phyloP scores from a whole-genome alignment of 192 early-diverging fungal species.

The Lunasporangiospora selenospora region DNA sequence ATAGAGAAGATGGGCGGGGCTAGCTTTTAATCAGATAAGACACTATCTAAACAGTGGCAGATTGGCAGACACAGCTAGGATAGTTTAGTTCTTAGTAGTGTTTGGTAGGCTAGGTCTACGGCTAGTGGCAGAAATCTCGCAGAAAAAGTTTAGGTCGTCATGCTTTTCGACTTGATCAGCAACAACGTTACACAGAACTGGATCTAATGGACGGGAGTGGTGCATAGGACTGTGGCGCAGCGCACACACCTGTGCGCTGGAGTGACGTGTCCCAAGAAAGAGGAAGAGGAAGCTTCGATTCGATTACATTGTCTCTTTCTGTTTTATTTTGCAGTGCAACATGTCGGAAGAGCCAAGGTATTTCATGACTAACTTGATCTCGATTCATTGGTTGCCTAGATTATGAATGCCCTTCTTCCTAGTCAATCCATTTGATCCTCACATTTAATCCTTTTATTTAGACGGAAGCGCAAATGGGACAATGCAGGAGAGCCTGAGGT shows the following conservation, averaged over 20 bases:
- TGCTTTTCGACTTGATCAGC: no score
- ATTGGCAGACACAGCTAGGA: no score
- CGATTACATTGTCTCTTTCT: background rate
- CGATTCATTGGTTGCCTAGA: no score
- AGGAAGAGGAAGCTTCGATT: background rate
- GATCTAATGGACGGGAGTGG: background rate
- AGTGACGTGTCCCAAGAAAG: background rate
- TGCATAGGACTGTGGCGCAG: background rate
- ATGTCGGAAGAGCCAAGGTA: conserved; percentile 49
- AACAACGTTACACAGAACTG: background rate
- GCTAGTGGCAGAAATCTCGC: no score
- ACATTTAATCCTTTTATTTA: background rate
- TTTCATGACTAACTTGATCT: background rate
- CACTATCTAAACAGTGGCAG: no score
- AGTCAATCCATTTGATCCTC: no score
- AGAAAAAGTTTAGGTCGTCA: no score
- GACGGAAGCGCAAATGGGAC: conserved; percentile 48
- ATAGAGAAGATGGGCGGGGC: no score
- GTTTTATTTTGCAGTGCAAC: background rate
- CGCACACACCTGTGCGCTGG: background rate
- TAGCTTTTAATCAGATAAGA: no score
- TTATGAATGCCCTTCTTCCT: no score
- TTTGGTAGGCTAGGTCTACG: no score
- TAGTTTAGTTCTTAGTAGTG: no score
- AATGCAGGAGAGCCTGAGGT: conserved; percentile 19